A percentile compares a stretch with the other conserved stretches of the same genome.
Conservation (phyloP, 495 filamentous ascomycete species). For the Haplographium delicatum region DNA sequence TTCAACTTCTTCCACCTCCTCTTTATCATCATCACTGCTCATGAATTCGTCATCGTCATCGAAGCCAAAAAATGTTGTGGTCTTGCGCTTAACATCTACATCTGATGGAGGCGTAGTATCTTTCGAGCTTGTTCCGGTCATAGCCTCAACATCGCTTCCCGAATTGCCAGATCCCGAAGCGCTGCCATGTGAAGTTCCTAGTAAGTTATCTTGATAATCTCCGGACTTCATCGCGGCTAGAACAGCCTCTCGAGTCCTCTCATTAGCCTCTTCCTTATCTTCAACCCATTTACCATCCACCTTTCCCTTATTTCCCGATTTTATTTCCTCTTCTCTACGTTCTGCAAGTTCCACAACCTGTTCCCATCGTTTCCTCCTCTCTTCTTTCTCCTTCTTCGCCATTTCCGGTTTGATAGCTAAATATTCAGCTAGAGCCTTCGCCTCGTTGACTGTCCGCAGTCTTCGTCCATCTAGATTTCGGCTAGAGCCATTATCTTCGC, state of each 20-base stretch:
- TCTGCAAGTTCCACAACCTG: slow-evolving; percentile 80
- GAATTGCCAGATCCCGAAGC: slow-evolving; percentile 29
- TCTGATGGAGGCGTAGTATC: slow-evolving; percentile 29
- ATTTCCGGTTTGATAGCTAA: slow-evolving; percentile 94
- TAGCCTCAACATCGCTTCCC: slow-evolving; percentile 42
- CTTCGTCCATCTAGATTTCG: slow-evolving; percentile 91
- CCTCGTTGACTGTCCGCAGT: slow-evolving; percentile 85
- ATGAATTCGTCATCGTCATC: slow-evolving; percentile 91
- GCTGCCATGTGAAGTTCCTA: slow-evolving; percentile 38
- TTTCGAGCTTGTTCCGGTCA: slow-evolving; percentile 30
- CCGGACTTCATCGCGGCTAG: slow-evolving; percentile 67
- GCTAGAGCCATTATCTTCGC: slow-evolving; percentile 80
- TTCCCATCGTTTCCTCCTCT: slow-evolving; percentile 73
- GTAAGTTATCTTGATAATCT: slow-evolving; percentile 47
- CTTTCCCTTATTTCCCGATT: slow-evolving; percentile 59
- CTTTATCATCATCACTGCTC: slow-evolving; percentile 67
- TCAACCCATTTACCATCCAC: slow-evolving; percentile 92
- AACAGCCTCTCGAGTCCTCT: slow-evolving; percentile 81
- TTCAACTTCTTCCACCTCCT: slow-evolving; percentile 34
- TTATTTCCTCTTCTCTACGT: slow-evolving; percentile 71
- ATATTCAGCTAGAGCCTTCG: slow-evolving; percentile 91
- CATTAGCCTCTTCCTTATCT: slow-evolving; percentile 77
- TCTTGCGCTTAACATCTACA: slow-evolving; percentile 41
- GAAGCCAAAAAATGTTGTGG: slow-evolving; percentile 68
- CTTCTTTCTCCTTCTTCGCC: slow-evolving; percentile 87